phyloP scores from a whole-genome alignment of 2,329 filamentous ascomycete species.

The Alternaria consortialis region DNA sequence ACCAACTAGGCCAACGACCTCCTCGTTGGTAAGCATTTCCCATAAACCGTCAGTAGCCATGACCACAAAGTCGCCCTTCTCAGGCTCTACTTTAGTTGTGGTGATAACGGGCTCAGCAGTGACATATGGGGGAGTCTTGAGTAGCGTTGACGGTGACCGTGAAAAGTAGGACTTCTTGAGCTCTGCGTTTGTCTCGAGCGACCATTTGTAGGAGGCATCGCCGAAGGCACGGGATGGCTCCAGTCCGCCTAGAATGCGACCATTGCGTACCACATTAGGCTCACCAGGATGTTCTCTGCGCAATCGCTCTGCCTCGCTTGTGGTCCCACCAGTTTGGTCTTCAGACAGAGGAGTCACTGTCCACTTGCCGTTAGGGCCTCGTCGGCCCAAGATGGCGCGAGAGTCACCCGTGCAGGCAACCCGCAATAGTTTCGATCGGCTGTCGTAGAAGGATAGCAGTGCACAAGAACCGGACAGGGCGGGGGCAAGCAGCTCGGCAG shows the following conservation, averaged over 20 bases:
- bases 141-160: conserved; percentile 74
- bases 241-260: conserved; percentile 87
- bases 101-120: conserved; percentile 96
- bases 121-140: conserved; percentile 95
- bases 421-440: conserved; percentile 82
- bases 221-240: conserved; percentile 96
- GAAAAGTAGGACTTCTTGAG: conserved; percentile 89
- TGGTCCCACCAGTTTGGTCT: conserved; percentile 92
- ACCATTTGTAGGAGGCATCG: conserved; percentile 98
- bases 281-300: conserved; percentile 89
- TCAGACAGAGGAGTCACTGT: conserved; percentile 86
- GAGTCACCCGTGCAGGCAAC: conserved; percentile 97
- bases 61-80: conserved; percentile 92
- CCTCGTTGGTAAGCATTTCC: conserved; percentile 99
- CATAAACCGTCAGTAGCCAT: conserved; percentile 96
- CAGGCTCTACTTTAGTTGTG: conserved; percentile 87
- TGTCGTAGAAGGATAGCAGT: conserved; percentile 95
- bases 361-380: conserved; percentile 85
- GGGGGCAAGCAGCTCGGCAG: conserved; percentile 89
- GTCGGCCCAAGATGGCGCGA: conserved; percentile 88
- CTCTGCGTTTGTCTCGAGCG: conserved; percentile 80
- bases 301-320: conserved; percentile 82
- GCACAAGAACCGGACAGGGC: conserved; percentile 97
- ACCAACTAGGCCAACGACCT: conserved; percentile 94
- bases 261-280: conserved; percentile 84